phyloP scores from a whole-genome alignment of 371 early-diverging fungal genomes.

The Apophysomyces elegans region DNA sequence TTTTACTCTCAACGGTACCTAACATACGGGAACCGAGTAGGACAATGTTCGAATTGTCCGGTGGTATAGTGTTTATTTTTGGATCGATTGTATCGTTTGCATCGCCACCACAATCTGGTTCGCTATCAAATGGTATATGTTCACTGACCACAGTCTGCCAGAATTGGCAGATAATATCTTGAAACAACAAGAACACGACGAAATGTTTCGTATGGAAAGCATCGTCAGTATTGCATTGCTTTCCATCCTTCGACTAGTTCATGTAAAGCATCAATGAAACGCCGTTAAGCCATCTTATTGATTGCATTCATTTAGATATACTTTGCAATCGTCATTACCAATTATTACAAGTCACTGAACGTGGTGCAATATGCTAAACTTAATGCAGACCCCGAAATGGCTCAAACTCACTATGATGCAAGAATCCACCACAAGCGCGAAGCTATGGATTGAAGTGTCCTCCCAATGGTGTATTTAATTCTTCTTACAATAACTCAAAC shows the following conservation, averaged over 20 bases:
- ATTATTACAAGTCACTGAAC: slow-evolving; percentile 36
- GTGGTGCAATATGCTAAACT: slow-evolving; percentile 38
- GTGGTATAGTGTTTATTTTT: slow-evolving; percentile 46
- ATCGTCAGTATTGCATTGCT: slow-evolving; percentile 48
- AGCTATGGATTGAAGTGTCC: background rate
- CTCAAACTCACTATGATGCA: background rate
- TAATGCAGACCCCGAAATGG: slow-evolving; percentile 13
- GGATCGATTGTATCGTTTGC: slow-evolving; percentile 45
- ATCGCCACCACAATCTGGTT: slow-evolving; percentile 36
- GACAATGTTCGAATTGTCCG: slow-evolving; percentile 34
- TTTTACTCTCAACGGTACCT: background rate
- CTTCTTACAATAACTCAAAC: no score
- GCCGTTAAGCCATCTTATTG: background rate
- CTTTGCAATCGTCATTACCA: slow-evolving; percentile 43
- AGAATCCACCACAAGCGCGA: background rate
- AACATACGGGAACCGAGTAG: slow-evolving; percentile 13
- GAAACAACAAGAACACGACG: slow-evolving; percentile 29
- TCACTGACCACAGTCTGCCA: slow-evolving; percentile 51
- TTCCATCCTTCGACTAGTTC: slow-evolving; percentile 35
- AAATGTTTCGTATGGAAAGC: slow-evolving; percentile 38
- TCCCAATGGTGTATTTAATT: no score
- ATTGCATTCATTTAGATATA: slow-evolving; percentile 35
- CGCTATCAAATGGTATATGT: slow-evolving; percentile 49
- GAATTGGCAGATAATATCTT: slow-evolving; percentile 35
- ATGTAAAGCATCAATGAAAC: slow-evolving; percentile 28